Percentiles rank a stretch among this genome's conserved stretches.
These are phyloP conservation scores for Tetrahymena malaccensis DNA, from an alignment of 73 alveolate species.

Conservation along the genomic window DNA sequence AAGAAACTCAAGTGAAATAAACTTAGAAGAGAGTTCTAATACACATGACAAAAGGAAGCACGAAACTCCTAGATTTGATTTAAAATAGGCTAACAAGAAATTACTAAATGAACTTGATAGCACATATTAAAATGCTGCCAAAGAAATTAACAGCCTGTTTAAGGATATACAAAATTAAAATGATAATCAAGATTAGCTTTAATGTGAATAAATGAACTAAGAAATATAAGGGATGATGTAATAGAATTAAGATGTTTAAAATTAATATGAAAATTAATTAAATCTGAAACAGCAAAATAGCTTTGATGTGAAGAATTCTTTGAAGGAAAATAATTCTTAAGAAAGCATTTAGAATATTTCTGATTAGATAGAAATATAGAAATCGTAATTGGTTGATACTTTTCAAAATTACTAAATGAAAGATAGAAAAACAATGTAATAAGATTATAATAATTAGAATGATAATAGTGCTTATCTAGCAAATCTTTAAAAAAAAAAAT, in stretches of 20 bases:
- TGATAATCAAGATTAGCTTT: neutral
- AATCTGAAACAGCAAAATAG: neutral
- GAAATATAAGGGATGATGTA: neutral
- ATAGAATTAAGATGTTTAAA: neutral
- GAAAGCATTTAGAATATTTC: neutral
- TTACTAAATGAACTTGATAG: neutral
- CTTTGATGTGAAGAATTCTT: neutral
- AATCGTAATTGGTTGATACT: neutral
- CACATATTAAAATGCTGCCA: neutral
- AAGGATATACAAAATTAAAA: neutral
- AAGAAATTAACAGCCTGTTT: neutral
- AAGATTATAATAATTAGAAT: too few species aligned
- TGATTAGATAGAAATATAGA: neutral
- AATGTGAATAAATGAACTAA: neutral
- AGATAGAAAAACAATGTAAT: too few species aligned
- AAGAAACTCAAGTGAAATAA: neutral
- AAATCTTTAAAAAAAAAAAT: neutral
- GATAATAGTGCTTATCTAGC: neutral
- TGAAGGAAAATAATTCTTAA: neutral
- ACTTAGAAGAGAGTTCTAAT: neutral
- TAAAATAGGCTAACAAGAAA: neutral
- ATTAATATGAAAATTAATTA: neutral
- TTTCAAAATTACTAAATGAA: neutral
- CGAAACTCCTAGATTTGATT: neutral
- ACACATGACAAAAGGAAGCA: neutral